These are phyloP conservation scores for Acanthamoeba sp. DNA, from an alignment of 208 protist genomes.

Conservation along the genomic window DNA sequence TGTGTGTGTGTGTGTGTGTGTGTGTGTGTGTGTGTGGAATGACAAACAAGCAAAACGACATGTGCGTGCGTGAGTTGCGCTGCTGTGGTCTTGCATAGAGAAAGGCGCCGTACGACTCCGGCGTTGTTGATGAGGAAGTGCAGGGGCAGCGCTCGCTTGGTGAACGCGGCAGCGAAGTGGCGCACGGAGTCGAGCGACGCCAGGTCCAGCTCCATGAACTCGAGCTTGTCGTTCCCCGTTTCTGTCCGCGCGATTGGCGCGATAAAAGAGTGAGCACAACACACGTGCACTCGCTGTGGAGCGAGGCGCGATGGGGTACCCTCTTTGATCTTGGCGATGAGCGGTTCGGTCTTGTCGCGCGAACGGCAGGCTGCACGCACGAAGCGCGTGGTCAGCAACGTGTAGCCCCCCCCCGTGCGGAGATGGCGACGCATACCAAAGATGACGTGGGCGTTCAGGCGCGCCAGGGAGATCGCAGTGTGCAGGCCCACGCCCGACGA, in stretches of 20 bases:
- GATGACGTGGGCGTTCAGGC: slow-evolving; percentile 59
- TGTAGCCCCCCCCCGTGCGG: too few species aligned
- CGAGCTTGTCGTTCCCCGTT: slow-evolving; percentile 17
- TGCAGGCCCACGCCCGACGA: slow-evolving; percentile 55
- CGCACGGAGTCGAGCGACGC: slow-evolving; percentile 53
- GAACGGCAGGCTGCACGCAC: slow-evolving; percentile 10
- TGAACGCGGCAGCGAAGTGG: neutral
- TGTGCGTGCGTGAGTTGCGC: neutral
- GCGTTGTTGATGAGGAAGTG: slow-evolving; percentile 70
- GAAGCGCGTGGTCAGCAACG: neutral
- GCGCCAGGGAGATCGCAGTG: slow-evolving; percentile 23
- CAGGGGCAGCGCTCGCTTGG: slow-evolving; percentile 25
- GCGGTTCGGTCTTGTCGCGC: neutral
- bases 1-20: too few species aligned
- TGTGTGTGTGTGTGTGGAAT: too few species aligned
- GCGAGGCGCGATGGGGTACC: neutral
- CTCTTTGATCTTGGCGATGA: slow-evolving; percentile 23
- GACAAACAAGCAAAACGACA: too few species aligned
- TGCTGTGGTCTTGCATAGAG: neutral
- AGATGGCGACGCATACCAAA: slow-evolving; percentile 25
- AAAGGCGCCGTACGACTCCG: slow-evolving; percentile 3
- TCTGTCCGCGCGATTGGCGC: neutral
- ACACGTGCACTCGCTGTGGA: neutral
- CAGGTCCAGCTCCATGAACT: slow-evolving; percentile 62
- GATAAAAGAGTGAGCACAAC: neutral